Evolutionary conservation across 2,329 filamentous ascomycete genomes (phyloP), one percentile per base, ranked within the genome.

Genomic region (Paraconiothyrium sp.): DNA sequence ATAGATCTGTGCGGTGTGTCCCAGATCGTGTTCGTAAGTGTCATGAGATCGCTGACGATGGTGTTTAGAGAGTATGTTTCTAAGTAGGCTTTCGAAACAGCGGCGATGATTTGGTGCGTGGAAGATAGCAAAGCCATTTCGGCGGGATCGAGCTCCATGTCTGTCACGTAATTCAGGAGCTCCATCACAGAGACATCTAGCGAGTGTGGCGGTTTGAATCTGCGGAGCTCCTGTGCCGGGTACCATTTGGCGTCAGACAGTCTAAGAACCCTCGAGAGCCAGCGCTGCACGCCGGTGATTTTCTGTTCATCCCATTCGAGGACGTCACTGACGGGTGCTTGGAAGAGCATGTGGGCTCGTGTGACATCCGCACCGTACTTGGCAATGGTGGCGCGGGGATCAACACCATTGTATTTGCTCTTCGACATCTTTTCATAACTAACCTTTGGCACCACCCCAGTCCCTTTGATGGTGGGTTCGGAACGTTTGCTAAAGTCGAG

Each of bases 381-480:
- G 8, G 84, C 80, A 60, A 95, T 92, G 65, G 90, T 91, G 0
- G 82, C 83, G 0, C 87, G 88, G 0, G 93, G 93, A 73, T 97
- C 92, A 7, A 97, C 92, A 30, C 93, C 93, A 73, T 97, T 97
- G 80, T 95, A 85, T 78, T 97, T 97, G 71, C 92, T 96, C 80
- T 97, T 97, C 43, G 92, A 95, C 93, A 97, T 97, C 76, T 97
- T 97, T 76, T 97, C 93, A 69, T 86, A 97, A 1, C 87, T 89
- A 20, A 93, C 79, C 32, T 82, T 85, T 1, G 90, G 88, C 0
- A 73, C 71, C 51, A 85, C 79, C 3, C 88, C 87, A 0, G 88
- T 91, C 0, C 85, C 83, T 20, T 83, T 83, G n/a, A 95, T 85
- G 57, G 83, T 82, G 0, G 91, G 91, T 13, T 81, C 79, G 0